Evolutionary conservation across 345 rosid species (phyloP), one percentile per base, ranked within the genome.

Genomic region (Linum usitatissimum): DNA sequence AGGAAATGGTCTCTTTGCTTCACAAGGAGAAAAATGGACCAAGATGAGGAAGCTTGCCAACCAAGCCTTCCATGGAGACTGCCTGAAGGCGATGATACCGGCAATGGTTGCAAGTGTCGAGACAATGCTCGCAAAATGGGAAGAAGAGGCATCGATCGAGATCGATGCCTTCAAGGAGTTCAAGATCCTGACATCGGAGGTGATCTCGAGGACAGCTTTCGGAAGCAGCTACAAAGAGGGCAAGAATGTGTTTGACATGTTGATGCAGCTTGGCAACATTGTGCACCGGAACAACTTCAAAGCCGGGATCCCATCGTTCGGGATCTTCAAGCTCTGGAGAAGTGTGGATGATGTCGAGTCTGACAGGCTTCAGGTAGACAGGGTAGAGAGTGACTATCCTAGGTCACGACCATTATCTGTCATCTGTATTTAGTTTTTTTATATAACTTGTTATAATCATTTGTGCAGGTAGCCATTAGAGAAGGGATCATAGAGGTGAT

Each of bases 71-170:
- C 51, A 45, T 45, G 51, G 51, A 10, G 51, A 15, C 15, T 45
- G 15, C 4, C 10, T 45, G 17, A 45, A 45, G 51, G 18, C n/a
- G 5, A 55, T 55, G 59, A 55, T 55, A 14, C 59, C 59, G 0
- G 59, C 59, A 10, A 55, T 55, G 59, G 18, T 55, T 18, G 59
- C 59, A 10, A 55, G 59, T 28, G 28, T 19, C 13, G 59, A 55
- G 28, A 14, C 14, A 12, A 55, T 55, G 59, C 59, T 55, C 7
- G 30, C 4, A 3, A 55, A 19, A 19, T 55, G 59, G 59, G 59
- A 55, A 55, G n/a, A 53, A 20, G 6, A 53, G 21, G 56, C 19
- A 10, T n/a, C 19, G 8, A 20, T n/a, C 13, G 59, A 55, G 59
- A 55, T 55, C 8, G 59, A 55, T 18, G 59, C 18, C 20, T 55